Conservation (phyloP, 2,329 filamentous ascomycete genomes). For the Stachybotrys chartarum region DNA sequence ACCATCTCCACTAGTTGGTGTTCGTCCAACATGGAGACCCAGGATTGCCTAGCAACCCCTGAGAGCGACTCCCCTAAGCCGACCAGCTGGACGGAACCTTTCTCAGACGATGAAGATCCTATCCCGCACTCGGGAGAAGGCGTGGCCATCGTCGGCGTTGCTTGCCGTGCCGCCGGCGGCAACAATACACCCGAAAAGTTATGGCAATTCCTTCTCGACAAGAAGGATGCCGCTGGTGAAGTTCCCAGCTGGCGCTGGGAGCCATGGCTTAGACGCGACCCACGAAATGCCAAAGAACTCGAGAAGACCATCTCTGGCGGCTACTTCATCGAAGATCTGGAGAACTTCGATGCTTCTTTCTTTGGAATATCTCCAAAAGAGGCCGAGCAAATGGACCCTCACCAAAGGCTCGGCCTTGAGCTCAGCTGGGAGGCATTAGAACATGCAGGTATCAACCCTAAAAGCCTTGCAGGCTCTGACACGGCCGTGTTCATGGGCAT, state of each 20-base stretch:
- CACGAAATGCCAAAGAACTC: constrained; percentile 1
- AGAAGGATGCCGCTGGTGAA: not conserved
- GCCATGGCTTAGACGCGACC: constrained; percentile 1
- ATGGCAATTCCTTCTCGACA: constrained; percentile 1
- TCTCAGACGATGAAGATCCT: not conserved
- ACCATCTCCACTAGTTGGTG: not conserved
- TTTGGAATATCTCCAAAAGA: constrained; percentile 5
- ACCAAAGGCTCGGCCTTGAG: constrained; percentile 2
- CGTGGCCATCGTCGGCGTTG: constrained; percentile 2
- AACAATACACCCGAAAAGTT: constrained; percentile 2
- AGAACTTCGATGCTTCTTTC: constrained; percentile 5
- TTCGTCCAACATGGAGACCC: not conserved
- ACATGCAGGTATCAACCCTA: constrained; percentile 1
- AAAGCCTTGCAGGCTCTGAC: not conserved
- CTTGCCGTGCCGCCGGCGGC: constrained; percentile 2
- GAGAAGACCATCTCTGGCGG: constrained; percentile 1
- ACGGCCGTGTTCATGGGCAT: constrained; percentile 4
- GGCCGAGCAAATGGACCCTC: constrained; percentile 5
- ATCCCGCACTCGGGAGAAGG: not conserved
- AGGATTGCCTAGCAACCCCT: not conserved
- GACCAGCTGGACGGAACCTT: not conserved
- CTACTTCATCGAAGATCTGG: constrained; percentile 4
- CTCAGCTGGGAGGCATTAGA: constrained; percentile 4
- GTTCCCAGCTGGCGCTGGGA: not conserved
- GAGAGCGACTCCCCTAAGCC: not conserved